These are phyloP conservation scores for Gossypioides kirkii DNA, from an alignment of 345 rosid genomes.

Conservation along the genomic window DNA sequence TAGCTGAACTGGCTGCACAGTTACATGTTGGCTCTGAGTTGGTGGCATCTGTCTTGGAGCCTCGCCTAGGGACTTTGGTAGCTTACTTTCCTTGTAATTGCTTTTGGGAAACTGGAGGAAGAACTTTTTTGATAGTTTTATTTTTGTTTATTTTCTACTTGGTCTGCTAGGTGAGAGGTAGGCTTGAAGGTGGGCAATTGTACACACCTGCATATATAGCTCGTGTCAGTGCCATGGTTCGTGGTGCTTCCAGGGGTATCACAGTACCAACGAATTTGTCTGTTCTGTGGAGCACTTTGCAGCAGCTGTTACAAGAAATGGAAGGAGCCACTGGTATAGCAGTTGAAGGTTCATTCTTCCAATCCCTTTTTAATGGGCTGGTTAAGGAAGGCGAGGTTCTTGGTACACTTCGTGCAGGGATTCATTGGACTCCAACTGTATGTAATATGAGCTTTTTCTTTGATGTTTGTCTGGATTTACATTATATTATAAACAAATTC, in stretches of 20 bases:
- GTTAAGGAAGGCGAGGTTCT: slow-evolving; percentile 80
- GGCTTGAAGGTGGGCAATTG: slow-evolving; percentile 96
- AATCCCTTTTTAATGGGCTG: slow-evolving; percentile 71
- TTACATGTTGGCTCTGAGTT: slow-evolving; percentile 83
- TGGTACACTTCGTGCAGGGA: slow-evolving; percentile 94
- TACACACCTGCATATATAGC: slow-evolving; percentile 95
- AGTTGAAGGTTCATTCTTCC: slow-evolving; percentile 78
- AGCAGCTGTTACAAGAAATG: slow-evolving; percentile 81
- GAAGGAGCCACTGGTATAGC: slow-evolving; percentile 83
- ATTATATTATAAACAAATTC: background rate
- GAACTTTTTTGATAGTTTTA: background rate
- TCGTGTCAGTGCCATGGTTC: slow-evolving; percentile 89
- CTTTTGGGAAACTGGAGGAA: slow-evolving; percentile 11
- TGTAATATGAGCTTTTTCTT: slow-evolving; percentile 24
- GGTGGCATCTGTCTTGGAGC: slow-evolving; percentile 73
- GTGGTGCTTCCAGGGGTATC: slow-evolving; percentile 88
- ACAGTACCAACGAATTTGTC: slow-evolving; percentile 83
- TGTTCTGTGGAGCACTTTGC: slow-evolving; percentile 67
- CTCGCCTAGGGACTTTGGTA: slow-evolving; percentile 91
- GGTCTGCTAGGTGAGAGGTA: slow-evolving; percentile 71
- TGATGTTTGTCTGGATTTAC: slow-evolving; percentile 4
- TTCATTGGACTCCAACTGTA: slow-evolving; percentile 95
- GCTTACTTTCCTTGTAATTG: background rate
- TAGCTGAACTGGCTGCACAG: slow-evolving; percentile 85
- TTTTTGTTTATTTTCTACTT: background rate